Evolutionary conservation across 2,329 filamentous ascomycete genomes (phyloP).

Genomic region (Beauveria sp.): DNA sequence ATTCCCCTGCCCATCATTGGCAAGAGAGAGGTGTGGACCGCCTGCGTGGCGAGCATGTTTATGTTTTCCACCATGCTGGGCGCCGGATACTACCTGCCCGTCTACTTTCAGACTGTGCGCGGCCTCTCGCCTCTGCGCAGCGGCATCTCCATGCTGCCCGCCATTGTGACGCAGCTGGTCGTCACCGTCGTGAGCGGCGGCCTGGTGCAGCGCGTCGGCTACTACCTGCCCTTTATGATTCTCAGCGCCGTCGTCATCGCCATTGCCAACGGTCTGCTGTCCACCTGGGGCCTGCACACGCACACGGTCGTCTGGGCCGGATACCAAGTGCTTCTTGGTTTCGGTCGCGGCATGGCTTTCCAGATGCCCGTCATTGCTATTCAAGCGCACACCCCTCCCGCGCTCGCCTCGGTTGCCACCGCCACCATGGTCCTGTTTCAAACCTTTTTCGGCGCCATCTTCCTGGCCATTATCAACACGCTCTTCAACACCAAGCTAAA

Average conservation of each 20-base stretch:
- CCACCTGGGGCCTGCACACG: slow-evolving; percentile 30
- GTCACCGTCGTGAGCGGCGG: slow-evolving; percentile 18
- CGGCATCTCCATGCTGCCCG: slow-evolving; percentile 23
- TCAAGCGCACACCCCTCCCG: slow-evolving; percentile 19
- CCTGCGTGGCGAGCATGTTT: slow-evolving; percentile 32
- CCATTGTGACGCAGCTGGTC: slow-evolving; percentile 19
- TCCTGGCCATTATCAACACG: slow-evolving; percentile 30
- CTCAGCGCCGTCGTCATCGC: slow-evolving; percentile 23
- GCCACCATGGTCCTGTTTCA: slow-evolving; percentile 29
- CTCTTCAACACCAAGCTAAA: slow-evolving; percentile 25
- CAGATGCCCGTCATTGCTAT: slow-evolving; percentile 31
- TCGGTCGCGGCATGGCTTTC: slow-evolving; percentile 35
- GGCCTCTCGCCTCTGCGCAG: slow-evolving; percentile 21
- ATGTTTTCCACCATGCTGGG: slow-evolving; percentile 37
- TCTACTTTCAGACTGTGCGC: slow-evolving; percentile 44
- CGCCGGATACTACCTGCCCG: slow-evolving; percentile 38
- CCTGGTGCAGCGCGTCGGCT: slow-evolving; percentile 26
- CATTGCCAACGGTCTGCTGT: slow-evolving; percentile 33
- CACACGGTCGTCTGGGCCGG: slow-evolving; percentile 33
- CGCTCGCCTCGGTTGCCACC: slow-evolving; percentile 20
- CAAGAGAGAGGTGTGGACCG: slow-evolving; percentile 34
- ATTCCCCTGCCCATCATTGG: slow-evolving; percentile 37
- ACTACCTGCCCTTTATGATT: slow-evolving; percentile 36
- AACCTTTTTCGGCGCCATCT: slow-evolving; percentile 39
- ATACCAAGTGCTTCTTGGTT: slow-evolving; percentile 36